Evolutionary conservation across 768 basidiomycete genomes (phyloP).

Genomic region (Kwoniella sp.): DNA sequence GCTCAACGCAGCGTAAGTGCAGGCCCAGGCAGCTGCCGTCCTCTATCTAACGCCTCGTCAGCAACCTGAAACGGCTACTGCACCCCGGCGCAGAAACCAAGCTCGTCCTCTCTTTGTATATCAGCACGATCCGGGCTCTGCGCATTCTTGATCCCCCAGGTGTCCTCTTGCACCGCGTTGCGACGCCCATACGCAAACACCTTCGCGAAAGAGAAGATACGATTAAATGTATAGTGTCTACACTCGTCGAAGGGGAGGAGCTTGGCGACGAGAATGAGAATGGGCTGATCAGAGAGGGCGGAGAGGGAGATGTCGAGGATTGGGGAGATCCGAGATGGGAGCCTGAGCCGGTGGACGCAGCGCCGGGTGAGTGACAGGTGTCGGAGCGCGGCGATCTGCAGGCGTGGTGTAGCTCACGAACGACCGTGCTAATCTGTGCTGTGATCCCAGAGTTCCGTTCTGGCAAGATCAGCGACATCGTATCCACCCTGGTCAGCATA

Average conservation of each 20-base stretch:
- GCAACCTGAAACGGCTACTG: conserved; percentile 78
- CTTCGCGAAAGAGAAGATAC: conserved; percentile 79
- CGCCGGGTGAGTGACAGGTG: conserved; percentile 62
- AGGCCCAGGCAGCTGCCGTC: not conserved
- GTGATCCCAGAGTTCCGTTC: conserved; percentile 73
- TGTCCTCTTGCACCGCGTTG: conserved; percentile 86
- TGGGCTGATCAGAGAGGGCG: conserved; percentile 54
- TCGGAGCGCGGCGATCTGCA: no score
- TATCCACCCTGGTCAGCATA: conserved; percentile 93
- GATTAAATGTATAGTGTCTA: conserved; percentile 86
- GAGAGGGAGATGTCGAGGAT: conserved; percentile 62
- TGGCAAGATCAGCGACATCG: conserved; percentile 85
- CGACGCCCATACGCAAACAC: conserved; percentile 85
- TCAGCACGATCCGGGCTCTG: conserved; percentile 84
- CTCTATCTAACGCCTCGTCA: conserved; percentile 47
- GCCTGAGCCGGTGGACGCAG: conserved; percentile 94
- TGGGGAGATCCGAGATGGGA: conserved; percentile 90
- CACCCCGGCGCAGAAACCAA: conserved; percentile 95
- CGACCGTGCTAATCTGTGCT: not conserved
- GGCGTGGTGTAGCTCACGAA: not conserved
- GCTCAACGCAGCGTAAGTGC: conserved; percentile 70
- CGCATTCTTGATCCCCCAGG: conserved; percentile 88
- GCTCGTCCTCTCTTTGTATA: conserved; percentile 82
- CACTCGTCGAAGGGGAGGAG: conserved; percentile 80
- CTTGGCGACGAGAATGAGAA: conserved; percentile 75